Evolutionary conservation across 139 green algal genomes (phyloP), one percentile per base, ranked within the genome.

Genomic region (Chlamydomonas sphaeroides): DNA sequence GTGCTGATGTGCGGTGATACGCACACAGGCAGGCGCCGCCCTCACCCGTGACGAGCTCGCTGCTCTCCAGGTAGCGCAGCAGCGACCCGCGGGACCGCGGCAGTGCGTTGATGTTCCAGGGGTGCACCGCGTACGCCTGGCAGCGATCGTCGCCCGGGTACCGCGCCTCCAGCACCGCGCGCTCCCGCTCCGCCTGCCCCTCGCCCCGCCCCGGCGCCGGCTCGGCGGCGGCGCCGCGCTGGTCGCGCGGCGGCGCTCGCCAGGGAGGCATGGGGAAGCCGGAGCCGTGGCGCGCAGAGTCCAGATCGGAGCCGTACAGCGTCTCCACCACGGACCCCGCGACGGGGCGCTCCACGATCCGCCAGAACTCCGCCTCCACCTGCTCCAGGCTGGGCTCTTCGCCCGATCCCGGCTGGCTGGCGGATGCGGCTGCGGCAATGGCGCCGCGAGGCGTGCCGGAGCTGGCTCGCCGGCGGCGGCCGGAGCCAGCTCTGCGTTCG

Each of bases 351-450:
- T 98, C 96, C 70, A 98, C 95, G 23, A 98, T 92, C 32, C 91
- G 63, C 96, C 96, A 99, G 79, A 98, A 99, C 82, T 96, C 95
- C 6, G 84, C 88, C 90, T 98, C 96, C 11, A 96, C 42, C 38
- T 96, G 85, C 21, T 92, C 87, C n/a, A 87, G 17, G 20, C 18
- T 76, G 28, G 79, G 87, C 68, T 81, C 70, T 30, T 49, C 51
- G 42, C 75, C 75, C 45, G 45, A n/a, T n/a, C n/a, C n/a, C n/a
- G n/a, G n/a, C n/a, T n/a, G n/a, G n/a, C n/a, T n/a, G n/a, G n/a
- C n/a, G n/a, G n/a, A n/a, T n/a, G n/a, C n/a, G n/a, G n/a, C n/a
- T n/a, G n/a, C n/a, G n/a, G n/a, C n/a, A n/a, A n/a, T n/a, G n/a
- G n/a, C n/a, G n/a, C n/a, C n/a, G n/a, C n/a, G n/a, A n/a, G n/a